Base-by-base conservation (phyloP, 2,329 filamentous ascomycete species). In the Ceratocystis cubensis region DNA sequence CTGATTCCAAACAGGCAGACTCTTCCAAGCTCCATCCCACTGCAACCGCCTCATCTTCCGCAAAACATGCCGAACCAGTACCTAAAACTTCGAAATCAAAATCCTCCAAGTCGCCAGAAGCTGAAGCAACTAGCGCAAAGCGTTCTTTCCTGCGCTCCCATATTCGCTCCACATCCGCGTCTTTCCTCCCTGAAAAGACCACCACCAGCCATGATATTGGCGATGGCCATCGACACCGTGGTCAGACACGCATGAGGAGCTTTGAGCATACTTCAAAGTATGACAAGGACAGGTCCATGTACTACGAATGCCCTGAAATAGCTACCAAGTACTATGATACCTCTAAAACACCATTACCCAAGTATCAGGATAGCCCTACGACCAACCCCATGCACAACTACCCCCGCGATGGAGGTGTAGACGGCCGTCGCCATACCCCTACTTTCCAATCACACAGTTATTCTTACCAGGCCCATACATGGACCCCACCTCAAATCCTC, bases 111-210 rank as follows among this genome's bases (percentile, higher is more conserved):
- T n/a, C n/a, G 1, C 37, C 44, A 30, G 25, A 28, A 30, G 50
- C 65, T 33, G 28, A 63, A 22, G 56, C 56, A 15, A 17, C 66
- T 8, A 22, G 28, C 10, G 33, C 63, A 6, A 25, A 59, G 7
- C 45, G 48, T 7, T 41, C 45, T 37, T 48, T 37, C 13, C 13
- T 15, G 28, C 61, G 37, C 5, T 53, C 45, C 5, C 66, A 67
- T 30, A 30, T 57, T 22, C 56, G 66, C 13, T 67, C 66, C 7
- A 67, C 63, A 13, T 67, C 66, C 13, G 66, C 66, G 2, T 67
- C 66, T 8, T 44, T 65, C 7, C 63, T 59, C 1, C 59, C 56
- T 13, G 66, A 67, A 45, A 48, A 30, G 13, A 50, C 46, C 6
- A 41, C 61, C 13, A 6, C 28, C 3, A 44, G 62, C 17, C n/a